Evolutionary conservation across 176 grass and related monocot species (phyloP).

Genomic region (Oryza australiensis): DNA sequence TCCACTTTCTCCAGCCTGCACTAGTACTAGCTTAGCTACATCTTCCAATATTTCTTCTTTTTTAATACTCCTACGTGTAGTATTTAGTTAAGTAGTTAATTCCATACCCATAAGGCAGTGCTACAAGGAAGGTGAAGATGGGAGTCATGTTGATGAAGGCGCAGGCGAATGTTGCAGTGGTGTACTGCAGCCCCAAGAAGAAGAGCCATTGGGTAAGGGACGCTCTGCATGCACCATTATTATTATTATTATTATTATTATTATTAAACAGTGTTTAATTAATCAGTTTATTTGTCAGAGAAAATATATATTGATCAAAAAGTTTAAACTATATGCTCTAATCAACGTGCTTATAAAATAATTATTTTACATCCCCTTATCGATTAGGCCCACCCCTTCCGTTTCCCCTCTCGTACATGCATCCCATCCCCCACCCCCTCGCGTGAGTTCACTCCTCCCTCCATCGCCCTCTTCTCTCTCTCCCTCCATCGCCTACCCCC

Average conservation of each 20-base stretch:
- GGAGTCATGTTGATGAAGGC: conserved; percentile 74
- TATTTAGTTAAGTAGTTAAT: no score
- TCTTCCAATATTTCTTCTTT: background rate
- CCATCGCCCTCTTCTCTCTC: no score
- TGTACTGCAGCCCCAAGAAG: conserved; percentile 57
- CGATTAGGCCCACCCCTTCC: no score
- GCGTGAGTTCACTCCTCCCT: no score
- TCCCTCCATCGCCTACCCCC: no score
- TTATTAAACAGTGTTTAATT: background rate
- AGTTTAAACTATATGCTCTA: no score
- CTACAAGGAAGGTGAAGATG: conserved; percentile 60
- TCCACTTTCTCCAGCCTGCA: conserved; percentile 55
- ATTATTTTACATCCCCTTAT: no score
- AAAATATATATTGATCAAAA: background rate
- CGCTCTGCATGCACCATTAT: conserved; percentile 43
- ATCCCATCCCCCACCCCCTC: no score
- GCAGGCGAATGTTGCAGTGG: conserved; percentile 55
- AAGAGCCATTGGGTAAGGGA: conserved; percentile 65
- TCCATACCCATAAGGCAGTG: conserved; percentile 45
- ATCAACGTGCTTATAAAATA: no score
- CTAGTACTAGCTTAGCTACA: background rate
- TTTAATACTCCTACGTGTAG: no score
- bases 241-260: no score
- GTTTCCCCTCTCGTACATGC: no score
- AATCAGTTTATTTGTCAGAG: background rate